Conservation (phyloP, 2,329 filamentous ascomycete genomes). For the Phialophora chinensis region DNA sequence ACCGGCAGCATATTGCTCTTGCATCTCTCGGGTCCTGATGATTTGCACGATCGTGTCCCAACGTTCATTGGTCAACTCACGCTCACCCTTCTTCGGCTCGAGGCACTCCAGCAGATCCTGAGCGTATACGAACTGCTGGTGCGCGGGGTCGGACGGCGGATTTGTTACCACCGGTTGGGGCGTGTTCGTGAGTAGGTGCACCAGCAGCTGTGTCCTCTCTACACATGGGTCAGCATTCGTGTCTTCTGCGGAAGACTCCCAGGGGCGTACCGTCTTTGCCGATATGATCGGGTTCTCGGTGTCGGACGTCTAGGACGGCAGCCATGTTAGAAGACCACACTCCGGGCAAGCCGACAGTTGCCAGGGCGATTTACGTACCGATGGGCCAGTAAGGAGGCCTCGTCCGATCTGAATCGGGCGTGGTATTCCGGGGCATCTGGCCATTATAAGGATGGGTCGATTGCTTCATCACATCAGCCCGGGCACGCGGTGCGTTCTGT, state of each 20-base stretch:
- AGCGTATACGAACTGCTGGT: conserved; percentile 33
- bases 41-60: conserved; percentile 37
- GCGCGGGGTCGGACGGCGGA: conserved; percentile 22
- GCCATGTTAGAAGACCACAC: conserved; percentile 4
- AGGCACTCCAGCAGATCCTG: conserved; percentile 34
- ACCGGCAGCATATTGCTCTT: conserved; percentile 37
- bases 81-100: conserved; percentile 35
- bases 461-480: conserved; percentile 41
- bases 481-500: background rate
- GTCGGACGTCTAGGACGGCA: conserved; percentile 53
- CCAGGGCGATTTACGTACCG: conserved; percentile 21
- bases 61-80: conserved; percentile 32
- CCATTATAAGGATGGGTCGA: conserved; percentile 57
- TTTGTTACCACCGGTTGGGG: conserved; percentile 34
- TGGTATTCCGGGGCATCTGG: conserved; percentile 48
- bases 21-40: conserved; percentile 31
- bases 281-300: conserved; percentile 58
- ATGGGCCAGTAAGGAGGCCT: conserved; percentile 47
- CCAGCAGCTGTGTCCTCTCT: conserved; percentile 40
- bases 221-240: conserved; percentile 15
- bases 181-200: conserved; percentile 38
- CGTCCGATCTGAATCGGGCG: conserved; percentile 50
- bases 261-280: conserved; percentile 52
- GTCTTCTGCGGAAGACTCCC: background rate
- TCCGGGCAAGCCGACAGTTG: background rate